Base-by-base conservation (phyloP, 176 grass and related monocot species). In the Neostapfia colusana region DNA sequence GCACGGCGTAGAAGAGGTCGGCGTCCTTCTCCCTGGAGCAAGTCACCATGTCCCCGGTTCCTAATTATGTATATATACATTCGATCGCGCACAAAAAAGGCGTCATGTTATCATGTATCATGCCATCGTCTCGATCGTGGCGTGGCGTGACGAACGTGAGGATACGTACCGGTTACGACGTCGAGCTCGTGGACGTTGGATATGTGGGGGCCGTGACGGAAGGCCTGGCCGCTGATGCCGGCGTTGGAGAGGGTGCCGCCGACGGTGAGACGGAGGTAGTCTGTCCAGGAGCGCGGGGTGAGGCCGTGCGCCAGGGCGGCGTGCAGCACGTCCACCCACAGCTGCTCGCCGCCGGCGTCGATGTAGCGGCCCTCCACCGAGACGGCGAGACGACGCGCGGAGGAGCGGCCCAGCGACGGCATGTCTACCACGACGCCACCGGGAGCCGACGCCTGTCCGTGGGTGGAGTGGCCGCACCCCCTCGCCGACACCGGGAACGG, bases 291-390 rank as follows among this genome's bases (percentile, higher is more conserved):
- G 13, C 59, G 78, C 7, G 89, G 89, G 10, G 78, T 58, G 2
- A 96, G 74, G 12, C 77, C 86, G 38, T 78, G 79, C 6, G 65
- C 64, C 14, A 96, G 58, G 0, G 92, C 51, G 0, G 80, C 84
- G 54, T 27, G 46, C 72, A 96, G 81, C 64, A 96, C 86, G 85
- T 92, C 61, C 12, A 87, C 74, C 92, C 92, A 96, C 2, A 87
- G 60, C 78, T 96, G 92, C 62, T 96, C 92, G n/a, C 88, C 92
- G n/a, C 88, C 88, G 10, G 73, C 89, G 66, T 95, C 92, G 5
- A 87, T 31, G 81, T 82, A 95, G 0, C 56, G 26, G 0, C 76
- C 68, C 3, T 67, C 41, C 1, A 31, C 76, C 0, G 54, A 75
- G 1, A 85, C 91, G 35, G 18, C 18, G 45, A 90, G 65, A 5